These are phyloP conservation scores for Paraconiothyrium brasiliense DNA, from an alignment of 2,329 filamentous ascomycete species.

Conservation along the genomic window DNA sequence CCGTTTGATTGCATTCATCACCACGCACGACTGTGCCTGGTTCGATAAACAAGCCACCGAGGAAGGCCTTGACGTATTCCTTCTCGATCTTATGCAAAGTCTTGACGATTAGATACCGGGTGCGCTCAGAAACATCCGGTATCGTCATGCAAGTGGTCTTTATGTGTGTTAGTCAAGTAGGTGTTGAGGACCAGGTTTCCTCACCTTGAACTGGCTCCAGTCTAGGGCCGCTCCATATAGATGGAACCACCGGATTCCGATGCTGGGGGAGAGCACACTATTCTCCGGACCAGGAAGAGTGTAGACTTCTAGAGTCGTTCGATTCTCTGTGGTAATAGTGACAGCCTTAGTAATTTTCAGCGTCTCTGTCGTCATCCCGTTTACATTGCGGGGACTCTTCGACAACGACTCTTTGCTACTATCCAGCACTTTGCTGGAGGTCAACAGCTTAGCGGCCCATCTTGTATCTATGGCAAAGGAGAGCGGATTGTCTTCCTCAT, in stretches of 20 bases:
- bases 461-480: slow-evolving; percentile 31
- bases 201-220: slow-evolving; percentile 36
- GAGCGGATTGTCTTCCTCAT: slow-evolving; percentile 36
- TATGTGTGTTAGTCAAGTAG: slow-evolving; percentile 2
- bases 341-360: slow-evolving; percentile 38
- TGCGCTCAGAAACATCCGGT: slow-evolving; percentile 28
- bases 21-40: slow-evolving; percentile 44
- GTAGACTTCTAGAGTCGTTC: slow-evolving; percentile 33
- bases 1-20: slow-evolving; percentile 31
- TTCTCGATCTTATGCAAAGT: slow-evolving; percentile 35
- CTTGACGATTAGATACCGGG: slow-evolving; percentile 26
- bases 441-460: slow-evolving; percentile 3
- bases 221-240: slow-evolving; percentile 32
- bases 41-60: slow-evolving; percentile 45
- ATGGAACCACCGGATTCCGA: slow-evolving; percentile 40
- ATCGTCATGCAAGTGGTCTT: slow-evolving; percentile 33
- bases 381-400: slow-evolving; percentile 4
- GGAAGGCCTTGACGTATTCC: slow-evolving; percentile 35
- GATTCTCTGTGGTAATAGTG: slow-evolving; percentile 23
- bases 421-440: not conserved
- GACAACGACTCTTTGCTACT: not conserved
- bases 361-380: slow-evolving; percentile 30
- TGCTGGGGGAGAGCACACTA: slow-evolving; percentile 10
- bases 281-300: slow-evolving; percentile 35
- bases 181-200: not conserved